These are phyloP conservation scores for Phalaenopsis aphrodite DNA, from an alignment of 106 monocot species.

Conservation along the genomic window DNA sequence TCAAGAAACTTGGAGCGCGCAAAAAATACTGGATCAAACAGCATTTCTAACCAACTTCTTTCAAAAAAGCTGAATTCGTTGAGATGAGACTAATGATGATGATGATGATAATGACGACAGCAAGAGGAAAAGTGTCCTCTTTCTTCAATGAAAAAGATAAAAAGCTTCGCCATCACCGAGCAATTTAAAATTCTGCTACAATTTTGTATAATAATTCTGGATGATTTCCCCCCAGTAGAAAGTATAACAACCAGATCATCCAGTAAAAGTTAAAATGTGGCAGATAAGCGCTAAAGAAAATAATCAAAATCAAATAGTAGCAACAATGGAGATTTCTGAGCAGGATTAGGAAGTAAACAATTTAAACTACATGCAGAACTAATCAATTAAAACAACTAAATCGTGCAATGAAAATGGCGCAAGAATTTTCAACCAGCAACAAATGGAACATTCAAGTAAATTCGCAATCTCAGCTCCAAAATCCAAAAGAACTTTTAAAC, in stretches of 20 bases:
- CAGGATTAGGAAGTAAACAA: not conserved
- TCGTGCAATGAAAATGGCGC: not conserved
- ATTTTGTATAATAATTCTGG: no score
- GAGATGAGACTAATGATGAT: no score
- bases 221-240: no score
- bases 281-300: no score
- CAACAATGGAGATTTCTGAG: not conserved
- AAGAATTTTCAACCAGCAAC: not conserved
- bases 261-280: no score
- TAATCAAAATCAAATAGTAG: not conserved
- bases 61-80: no score
- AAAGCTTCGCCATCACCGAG: no score
- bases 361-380: not conserved
- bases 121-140: no score
- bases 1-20: not conserved
- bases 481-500: not conserved
- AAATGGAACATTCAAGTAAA: not conserved
- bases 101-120: no score
- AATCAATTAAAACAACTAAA: not conserved
- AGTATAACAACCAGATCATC: no score
- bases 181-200: no score
- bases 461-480: not conserved
- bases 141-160: no score
- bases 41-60: not conserved
- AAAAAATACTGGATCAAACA: not conserved